Evolutionary conservation across 2,329 filamentous ascomycete genomes (phyloP), one percentile per base, ranked within the genome.

Genomic region (Nothomitra cinnamomea): DNA sequence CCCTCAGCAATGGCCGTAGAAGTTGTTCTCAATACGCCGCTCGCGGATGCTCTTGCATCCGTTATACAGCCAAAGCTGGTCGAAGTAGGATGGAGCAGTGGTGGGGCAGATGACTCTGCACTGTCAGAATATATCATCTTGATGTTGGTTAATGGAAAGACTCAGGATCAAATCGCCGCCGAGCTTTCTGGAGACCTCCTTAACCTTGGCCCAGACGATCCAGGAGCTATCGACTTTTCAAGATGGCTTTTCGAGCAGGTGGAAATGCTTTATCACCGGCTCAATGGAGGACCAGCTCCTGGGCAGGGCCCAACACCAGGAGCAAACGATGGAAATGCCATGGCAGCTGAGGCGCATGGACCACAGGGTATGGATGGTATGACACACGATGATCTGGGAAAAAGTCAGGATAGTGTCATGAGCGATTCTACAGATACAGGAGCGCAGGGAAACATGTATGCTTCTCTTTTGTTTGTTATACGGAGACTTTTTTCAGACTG

Each of bases 141-240:
- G 58, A 95, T 96, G 90, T 78, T 98, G 32, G 87, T 87, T 57
- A 96, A 95, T 69, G 87, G 89, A 62, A 95, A 95, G 69, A 88
- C 85, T 2, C 83, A 94, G 65, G 81, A 89, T 51, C 84, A 95
- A 65, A 90, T 98, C 59, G 85, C 88, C 8, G 73, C 79, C 43
- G 92, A 98, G 66, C 79, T 98, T 13, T 85, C 89, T 1, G 84
- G 82, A 58, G 92, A 98, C 61, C 77, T 98, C 42, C 77, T 98
- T 2, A 81, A 81, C 55, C 77, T 95, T 3, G 80, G 80, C 2
- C 81, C 87, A 48, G 88, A 94, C 56, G 90, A 95, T 61, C 80
- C 84, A 51, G 82, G 82, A 58, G 87, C 87, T 6, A 79, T 78
- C 57, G 83, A 89, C 53, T 96, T 98, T 65, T 82, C 89, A 57